Percentiles rank a stretch among this genome's conserved stretches.
Conservation (phyloP, 1,139 yeast genomes). For the Debaryomycetaceae sp. region DNA sequence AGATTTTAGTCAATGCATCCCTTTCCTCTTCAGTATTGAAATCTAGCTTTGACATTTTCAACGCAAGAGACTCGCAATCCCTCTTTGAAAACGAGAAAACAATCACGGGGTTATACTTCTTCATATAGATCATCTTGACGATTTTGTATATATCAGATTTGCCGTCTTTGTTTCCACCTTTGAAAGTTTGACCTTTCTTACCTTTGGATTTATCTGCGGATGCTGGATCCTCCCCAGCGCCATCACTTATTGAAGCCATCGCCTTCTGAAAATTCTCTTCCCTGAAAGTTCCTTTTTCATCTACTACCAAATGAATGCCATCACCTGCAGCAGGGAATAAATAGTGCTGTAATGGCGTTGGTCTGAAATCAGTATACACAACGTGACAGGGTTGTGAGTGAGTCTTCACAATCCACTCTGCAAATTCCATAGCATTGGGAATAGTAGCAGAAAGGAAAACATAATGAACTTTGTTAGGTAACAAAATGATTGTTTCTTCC, state of each 20-base stretch:
- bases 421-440: constrained; percentile 97
- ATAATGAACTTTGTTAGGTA: constrained; percentile 91
- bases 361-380: constrained; percentile 97
- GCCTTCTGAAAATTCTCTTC: constrained; percentile 98
- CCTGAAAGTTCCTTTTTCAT: constrained; percentile 92
- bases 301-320: constrained; percentile 96
- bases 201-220: constrained; percentile 55
- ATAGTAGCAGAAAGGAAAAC: constrained; percentile 93
- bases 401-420: constrained; percentile 95
- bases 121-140: constrained; percentile 95
- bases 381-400: constrained; percentile 98
- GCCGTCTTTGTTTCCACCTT: constrained; percentile 83
- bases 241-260: constrained; percentile 87
- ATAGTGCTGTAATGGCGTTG: constrained; percentile 97
- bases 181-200: constrained; percentile 79
- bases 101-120: constrained; percentile 94
- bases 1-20: constrained; percentile 82
- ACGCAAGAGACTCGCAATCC: constrained; percentile 91
- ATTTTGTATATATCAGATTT: constrained; percentile 93
- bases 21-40: constrained; percentile 92
- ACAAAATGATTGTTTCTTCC: constrained; percentile 95
- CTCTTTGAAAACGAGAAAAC: constrained; percentile 95
- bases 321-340: constrained; percentile 96
- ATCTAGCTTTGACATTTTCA: constrained; percentile 92
- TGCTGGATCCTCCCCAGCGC: constrained; percentile 78